Conservation (phyloP, 805 yeast species). For the Hanseniaspora mollemarum region DNA sequence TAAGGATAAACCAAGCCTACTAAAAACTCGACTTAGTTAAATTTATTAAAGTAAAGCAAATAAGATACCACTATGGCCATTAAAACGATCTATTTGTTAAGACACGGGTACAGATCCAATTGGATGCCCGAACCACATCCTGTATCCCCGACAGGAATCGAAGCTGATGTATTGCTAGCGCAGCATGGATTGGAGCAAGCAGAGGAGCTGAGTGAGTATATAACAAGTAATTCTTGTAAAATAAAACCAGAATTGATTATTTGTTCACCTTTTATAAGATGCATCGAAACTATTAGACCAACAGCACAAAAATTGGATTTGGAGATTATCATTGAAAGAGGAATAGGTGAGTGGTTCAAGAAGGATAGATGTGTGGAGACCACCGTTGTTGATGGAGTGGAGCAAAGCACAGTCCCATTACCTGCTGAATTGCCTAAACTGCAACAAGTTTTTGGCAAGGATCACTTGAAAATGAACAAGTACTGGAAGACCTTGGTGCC, state of each 20-base stretch:
- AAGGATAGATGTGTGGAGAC: slow-evolving; percentile 42
- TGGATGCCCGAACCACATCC: slow-evolving; percentile 69
- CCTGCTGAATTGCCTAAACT: slow-evolving; percentile 49
- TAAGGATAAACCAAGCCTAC: too few relatives aligned
- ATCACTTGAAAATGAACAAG: slow-evolving; percentile 30
- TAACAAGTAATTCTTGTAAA: slow-evolving; percentile 33
- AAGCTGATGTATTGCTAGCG: slow-evolving; percentile 79
- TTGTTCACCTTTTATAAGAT: slow-evolving; percentile 79
- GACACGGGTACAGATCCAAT: slow-evolving; percentile 86
- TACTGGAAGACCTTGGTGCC: slow-evolving; percentile 54
- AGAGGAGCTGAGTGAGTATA: slow-evolving; percentile 54
- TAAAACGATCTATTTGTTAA: slow-evolving; percentile 54
- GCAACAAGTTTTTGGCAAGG: slow-evolving; percentile 40
- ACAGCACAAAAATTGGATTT: slow-evolving; percentile 48
- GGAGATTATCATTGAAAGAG: slow-evolving; percentile 60
- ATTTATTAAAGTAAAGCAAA: too few relatives aligned
- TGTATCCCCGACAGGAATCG: slow-evolving; percentile 77
- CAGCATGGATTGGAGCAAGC: slow-evolving; percentile 85
- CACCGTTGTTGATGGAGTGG: slow-evolving; percentile 5
- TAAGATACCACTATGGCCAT: slow-evolving; percentile 36
- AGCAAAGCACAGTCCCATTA: slow-evolving; percentile 39
- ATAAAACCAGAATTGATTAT: slow-evolving; percentile 56
- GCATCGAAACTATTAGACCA: slow-evolving; percentile 72
- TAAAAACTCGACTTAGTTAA: too few relatives aligned
- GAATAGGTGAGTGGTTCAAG: slow-evolving; percentile 87